Base-by-base conservation (phyloP, 2,329 filamentous ascomycete genomes). In the Arachnomyces sp. region DNA sequence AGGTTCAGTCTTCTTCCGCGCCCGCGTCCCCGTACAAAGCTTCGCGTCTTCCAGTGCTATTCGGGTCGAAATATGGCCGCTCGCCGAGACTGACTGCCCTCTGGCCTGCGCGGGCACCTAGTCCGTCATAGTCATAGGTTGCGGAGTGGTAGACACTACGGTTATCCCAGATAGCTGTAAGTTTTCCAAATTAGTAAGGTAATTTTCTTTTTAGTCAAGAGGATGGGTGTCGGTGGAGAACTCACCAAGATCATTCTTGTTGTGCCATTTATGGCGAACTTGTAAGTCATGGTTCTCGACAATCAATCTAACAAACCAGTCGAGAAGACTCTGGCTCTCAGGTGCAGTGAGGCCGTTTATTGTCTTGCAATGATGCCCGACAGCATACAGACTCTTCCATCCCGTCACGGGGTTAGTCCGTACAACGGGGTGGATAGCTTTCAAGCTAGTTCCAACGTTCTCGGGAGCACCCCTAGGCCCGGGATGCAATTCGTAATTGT, bases 91-190 rank as follows among this genome's bases (percentile, higher is more conserved):
- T 70, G 6, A 76, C 72, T 2, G 66, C 71, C 1, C 75, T 55
- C 25, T 69, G 66, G 0, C 74, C 74, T 7, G 61, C 63, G 3
- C 74, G 55, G 46, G 73, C 65, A 1, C 73, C 74, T 6, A 66
- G 51, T 1, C 59, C 64, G 3, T 64, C 58, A 46, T 74, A 73
- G 47, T 77, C 74, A 9, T 66, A 66, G 0, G 72, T 78, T 0
- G 73, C 74, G 2, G 69, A 66, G 46, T 78, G 74, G 49, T 71
- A 77, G 1, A 71, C 71, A n/a, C 65, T 71, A 6, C 74, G 61
- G 48, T 78, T 77, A 46, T 78, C 74, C 74, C 75, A 78, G 46
- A 78, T 75, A 1, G 73, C 74, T 52, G 60, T 38, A 25, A 6
- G 2, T 35, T 12, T n/a, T n/a, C n/a, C n/a, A n/a, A n/a, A n/a